A percentile compares a stretch with the other conserved stretches of the same genome.
Conservation (phyloP, 2,329 filamentous ascomycete genomes). For the Fusarium torulosum region DNA sequence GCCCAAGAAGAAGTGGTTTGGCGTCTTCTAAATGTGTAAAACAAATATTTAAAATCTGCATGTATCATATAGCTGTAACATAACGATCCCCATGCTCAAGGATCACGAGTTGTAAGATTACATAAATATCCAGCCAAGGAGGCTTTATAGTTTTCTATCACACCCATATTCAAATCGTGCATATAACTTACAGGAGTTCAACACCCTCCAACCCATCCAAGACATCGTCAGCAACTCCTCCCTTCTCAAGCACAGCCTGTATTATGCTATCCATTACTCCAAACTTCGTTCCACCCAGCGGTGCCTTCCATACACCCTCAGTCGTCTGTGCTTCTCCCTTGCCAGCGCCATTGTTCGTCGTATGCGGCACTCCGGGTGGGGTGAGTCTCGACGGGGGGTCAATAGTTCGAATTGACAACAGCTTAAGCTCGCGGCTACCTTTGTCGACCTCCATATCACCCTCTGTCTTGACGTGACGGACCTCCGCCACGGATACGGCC, state of each 20-base stretch:
- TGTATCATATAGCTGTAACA: slow-evolving; percentile 40
- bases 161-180: not conserved
- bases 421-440: slow-evolving; percentile 62
- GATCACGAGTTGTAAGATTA: slow-evolving; percentile 40
- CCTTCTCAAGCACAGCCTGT: slow-evolving; percentile 78
- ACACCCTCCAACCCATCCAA: slow-evolving; percentile 83
- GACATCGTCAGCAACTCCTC: slow-evolving; percentile 88
- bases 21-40: slow-evolving; percentile 73
- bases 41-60: slow-evolving; percentile 21
- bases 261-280: slow-evolving; percentile 79
- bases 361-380: slow-evolving; percentile 75
- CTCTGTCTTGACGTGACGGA: slow-evolving; percentile 39
- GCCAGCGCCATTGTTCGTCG: slow-evolving; percentile 63
- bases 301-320: slow-evolving; percentile 87
- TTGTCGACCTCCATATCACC: slow-evolving; percentile 59
- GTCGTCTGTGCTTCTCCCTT: slow-evolving; percentile 66
- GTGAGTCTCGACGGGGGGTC: slow-evolving; percentile 81
- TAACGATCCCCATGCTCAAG: slow-evolving; percentile 24
- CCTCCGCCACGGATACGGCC: slow-evolving; percentile 81
- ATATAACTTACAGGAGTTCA: slow-evolving; percentile 66
- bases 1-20: slow-evolving; percentile 81
- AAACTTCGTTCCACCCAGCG: slow-evolving; percentile 85
- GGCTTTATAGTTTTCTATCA: slow-evolving; percentile 15
- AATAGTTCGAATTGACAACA: slow-evolving; percentile 78
- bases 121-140: slow-evolving; percentile 29